phyloP scores from a whole-genome alignment of 345 rosid genomes.

The Heritiera littoralis region DNA sequence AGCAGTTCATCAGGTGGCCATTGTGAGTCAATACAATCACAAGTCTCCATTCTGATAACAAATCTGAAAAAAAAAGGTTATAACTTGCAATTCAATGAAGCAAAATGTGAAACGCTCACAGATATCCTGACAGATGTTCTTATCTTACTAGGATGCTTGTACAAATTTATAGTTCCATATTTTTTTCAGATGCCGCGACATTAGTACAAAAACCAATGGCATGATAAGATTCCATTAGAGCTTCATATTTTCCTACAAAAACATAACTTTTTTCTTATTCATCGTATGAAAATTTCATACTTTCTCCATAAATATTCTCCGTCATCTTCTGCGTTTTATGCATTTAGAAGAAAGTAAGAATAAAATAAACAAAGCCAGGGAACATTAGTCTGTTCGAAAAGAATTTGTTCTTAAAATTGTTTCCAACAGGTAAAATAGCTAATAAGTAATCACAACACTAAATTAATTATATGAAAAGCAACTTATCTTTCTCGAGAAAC shows the following conservation, averaged over 20 bases:
- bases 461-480: neutral
- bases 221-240: neutral
- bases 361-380: neutral
- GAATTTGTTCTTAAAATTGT: constrained; percentile 1
- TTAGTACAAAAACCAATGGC: neutral
- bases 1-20: constrained; percentile 80
- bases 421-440: neutral
- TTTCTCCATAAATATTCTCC: neutral
- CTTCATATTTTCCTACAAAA: neutral
- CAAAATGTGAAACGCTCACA: neutral
- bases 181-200: neutral
- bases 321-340: neutral
- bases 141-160: neutral
- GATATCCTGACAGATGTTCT: neutral
- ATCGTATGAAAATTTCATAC: neutral
- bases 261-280: neutral
- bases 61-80: constrained; percentile 21
- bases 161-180: neutral
- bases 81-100: neutral
- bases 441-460: constrained; percentile 2
- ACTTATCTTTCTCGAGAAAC: neutral
- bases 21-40: constrained; percentile 77
- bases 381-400: neutral
- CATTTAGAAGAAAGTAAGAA: neutral
- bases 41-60: constrained; percentile 57